A percentile compares a stretch with the other conserved stretches of the same genome.
Conservation (phyloP, 164 flowering plant species). For the Cinnamomum chago region DNA sequence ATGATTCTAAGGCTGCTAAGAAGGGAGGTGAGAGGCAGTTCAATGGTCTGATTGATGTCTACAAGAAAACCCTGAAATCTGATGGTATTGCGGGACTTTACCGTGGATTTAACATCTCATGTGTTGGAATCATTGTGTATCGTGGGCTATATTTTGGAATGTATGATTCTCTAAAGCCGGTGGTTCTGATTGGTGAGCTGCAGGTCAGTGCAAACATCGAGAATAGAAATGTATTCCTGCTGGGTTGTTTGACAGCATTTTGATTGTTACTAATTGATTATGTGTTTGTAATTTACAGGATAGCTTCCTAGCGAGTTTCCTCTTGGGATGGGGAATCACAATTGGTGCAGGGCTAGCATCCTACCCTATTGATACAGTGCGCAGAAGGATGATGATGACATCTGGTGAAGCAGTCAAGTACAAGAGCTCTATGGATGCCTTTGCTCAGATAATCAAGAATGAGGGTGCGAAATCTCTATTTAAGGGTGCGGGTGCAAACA, state of each 20-base stretch:
- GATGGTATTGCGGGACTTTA: slow-evolving; percentile 51
- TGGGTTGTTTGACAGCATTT: not conserved
- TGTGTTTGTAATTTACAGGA: slow-evolving; percentile 27
- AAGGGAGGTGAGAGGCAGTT: slow-evolving; percentile 52
- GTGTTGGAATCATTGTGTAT: slow-evolving; percentile 43
- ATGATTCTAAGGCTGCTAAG: slow-evolving; percentile 45
- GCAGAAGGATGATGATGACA: slow-evolving; percentile 53
- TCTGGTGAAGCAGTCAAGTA: slow-evolving; percentile 49
- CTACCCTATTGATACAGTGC: slow-evolving; percentile 43
- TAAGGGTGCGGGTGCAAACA: slow-evolving; percentile 53
- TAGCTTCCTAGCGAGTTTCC: slow-evolving; percentile 40
- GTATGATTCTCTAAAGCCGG: slow-evolving; percentile 55
- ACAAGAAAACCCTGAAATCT: slow-evolving; percentile 41
- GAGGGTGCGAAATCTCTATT: slow-evolving; percentile 45
- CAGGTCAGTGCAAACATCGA: slow-evolving; percentile 25
- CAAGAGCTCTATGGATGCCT: slow-evolving; percentile 41
- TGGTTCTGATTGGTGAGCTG: slow-evolving; percentile 34
- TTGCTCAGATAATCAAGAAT: slow-evolving; percentile 35
- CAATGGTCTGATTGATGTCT: slow-evolving; percentile 46
- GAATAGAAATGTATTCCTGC: not conserved
- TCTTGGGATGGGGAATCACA: slow-evolving; percentile 48
- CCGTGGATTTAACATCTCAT: slow-evolving; percentile 50
- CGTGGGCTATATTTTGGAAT: slow-evolving; percentile 51
- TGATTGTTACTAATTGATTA: not conserved
- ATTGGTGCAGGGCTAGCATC: slow-evolving; percentile 47